These are phyloP conservation scores for Gossypium aridum DNA, from an alignment of 441 rosid species.

Conservation along the genomic window DNA sequence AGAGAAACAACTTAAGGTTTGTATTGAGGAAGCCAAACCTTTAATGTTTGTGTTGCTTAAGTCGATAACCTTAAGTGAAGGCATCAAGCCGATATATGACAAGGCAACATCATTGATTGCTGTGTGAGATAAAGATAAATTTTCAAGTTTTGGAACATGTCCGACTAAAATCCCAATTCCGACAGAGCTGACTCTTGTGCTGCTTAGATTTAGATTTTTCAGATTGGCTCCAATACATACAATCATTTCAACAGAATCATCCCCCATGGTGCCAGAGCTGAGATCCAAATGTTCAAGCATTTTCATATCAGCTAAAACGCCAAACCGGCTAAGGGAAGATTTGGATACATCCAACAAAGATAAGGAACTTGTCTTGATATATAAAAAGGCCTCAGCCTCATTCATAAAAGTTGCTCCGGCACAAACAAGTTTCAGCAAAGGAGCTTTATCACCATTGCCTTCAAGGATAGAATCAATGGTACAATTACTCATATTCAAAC, in stretches of 20 bases:
- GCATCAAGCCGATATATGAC: constrained; percentile 49
- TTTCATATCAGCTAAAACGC: constrained; percentile 51
- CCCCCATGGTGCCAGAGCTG: constrained; percentile 51
- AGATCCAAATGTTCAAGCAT: constrained; percentile 70
- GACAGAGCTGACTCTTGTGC: constrained; percentile 62
- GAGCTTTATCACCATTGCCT: constrained; percentile 34
- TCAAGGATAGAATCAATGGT: constrained; percentile 41
- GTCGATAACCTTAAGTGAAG: constrained; percentile 51
- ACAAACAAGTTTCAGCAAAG: constrained; percentile 48
- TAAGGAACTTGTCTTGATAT: constrained; percentile 39
- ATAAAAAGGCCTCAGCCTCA: constrained; percentile 46
- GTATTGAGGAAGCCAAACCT: constrained; percentile 38
- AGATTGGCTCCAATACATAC: constrained; percentile 53
- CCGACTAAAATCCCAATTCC: constrained; percentile 59
- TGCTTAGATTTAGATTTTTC: constrained; percentile 54
- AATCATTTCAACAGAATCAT: constrained; percentile 57
- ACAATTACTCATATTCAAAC: constrained; percentile 80
- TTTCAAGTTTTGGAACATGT: constrained; percentile 61
- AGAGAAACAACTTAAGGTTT: neutral
- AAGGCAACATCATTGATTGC: constrained; percentile 55
- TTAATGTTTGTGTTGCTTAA: constrained; percentile 62
- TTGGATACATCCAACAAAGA: constrained; percentile 61
- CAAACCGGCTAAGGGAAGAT: constrained; percentile 45
- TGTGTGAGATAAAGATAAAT: constrained; percentile 53
- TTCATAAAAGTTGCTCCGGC: constrained; percentile 60